Base-by-base conservation (phyloP, 2,329 filamentous ascomycete species). In the Fonsecaea pedrosoi region DNA sequence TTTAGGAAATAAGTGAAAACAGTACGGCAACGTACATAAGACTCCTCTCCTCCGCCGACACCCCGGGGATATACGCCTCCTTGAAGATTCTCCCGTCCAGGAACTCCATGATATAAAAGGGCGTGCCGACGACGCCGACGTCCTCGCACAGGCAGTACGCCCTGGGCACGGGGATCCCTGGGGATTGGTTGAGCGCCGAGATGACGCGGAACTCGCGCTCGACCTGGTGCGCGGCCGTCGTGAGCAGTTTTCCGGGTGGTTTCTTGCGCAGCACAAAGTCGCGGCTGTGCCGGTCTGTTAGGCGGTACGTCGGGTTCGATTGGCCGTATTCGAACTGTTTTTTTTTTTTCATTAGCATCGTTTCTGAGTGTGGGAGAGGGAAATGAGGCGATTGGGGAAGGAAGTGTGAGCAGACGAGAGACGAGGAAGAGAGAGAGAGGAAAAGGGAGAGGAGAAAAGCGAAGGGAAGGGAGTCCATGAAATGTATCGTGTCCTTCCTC, bases 61-160 rank as follows among this genome's bases (percentile, higher is more conserved):
- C 86, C 12, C 83, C 90, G 1, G 92, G 94, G 76, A 98, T 89
- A 37, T 89, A 83, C 53, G 93, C 90, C 79, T 98, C 92, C 75
- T 94, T 91, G 75, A 98, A 92, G 80, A 97, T 96, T 74, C 95
- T 89, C 21, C 95, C 95, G 75, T 96, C 91, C 68, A 98, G 85
- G 77, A 95, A 98, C 77, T 92, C 89, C 95, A 99, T 98, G 75
- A 98, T 89, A 81, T 99, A 98, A 79, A 98, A 99, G 4, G 93
- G 87, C 8, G 94, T 98, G 64, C 94, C 95, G 70, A 98, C 84
- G 42, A 98, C 84, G 64, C 79, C 81, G 50, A 84, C 82, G 80
- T 98, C 94, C 78, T 96, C 90, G 80, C 95, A 99, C 18, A 98
- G 86, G 74, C 89, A 90, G 78, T 92, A 90, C 9, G 92, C 87